Evolutionary conservation across 1,284 basidiomycete genomes (phyloP), one percentile per base, ranked within the genome.

Genomic region (Ustilago xerochloae): DNA sequence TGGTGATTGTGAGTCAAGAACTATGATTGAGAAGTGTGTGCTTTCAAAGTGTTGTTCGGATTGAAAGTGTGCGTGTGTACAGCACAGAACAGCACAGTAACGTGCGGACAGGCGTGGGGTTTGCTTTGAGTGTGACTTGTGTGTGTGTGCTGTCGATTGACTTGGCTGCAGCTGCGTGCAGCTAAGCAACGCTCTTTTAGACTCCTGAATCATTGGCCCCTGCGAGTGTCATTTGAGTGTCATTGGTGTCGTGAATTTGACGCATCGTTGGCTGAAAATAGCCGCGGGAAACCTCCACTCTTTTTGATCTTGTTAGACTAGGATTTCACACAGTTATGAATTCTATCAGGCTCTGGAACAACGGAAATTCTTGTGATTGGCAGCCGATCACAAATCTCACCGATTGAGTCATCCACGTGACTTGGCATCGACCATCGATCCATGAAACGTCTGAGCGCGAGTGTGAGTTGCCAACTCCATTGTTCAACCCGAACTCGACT

Each of bases 401-500:
- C 4, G 39, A 13, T 18, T 15, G 22, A 22, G 28, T 24, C 24
- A 41, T 1, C 33, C 59, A 61, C 59, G 50, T 54, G 59, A 61
- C 58, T 53, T 29, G 43, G 32, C 35, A 18, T 8, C 12, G 43
- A 7, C 16, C 24, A n/a, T n/a, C 3, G 47, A 49, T 2, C 10
- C 1, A 20, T 28, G 1, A n/a, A 33, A 39, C 20, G 53, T 63
- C 61, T 55, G 59, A 62, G 61, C 51, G 51, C 52, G 28, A 43
- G 15, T 24, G 13, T 24, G 38, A 41, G 10, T 2, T 28, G 10
- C 46, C 46, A 48, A 29, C n/a, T 29, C 12, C 28, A 46, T 28
- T 16, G 26, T 28, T 30, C 39, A 54, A 33, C 52, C 26, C 24
- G 15, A 16, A 35, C 46, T 20, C 18, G 39, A 13, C n/a, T 36